These are phyloP conservation scores for Sonneratia caseolaris DNA, from an alignment of 345 rosid species.

Conservation along the genomic window DNA sequence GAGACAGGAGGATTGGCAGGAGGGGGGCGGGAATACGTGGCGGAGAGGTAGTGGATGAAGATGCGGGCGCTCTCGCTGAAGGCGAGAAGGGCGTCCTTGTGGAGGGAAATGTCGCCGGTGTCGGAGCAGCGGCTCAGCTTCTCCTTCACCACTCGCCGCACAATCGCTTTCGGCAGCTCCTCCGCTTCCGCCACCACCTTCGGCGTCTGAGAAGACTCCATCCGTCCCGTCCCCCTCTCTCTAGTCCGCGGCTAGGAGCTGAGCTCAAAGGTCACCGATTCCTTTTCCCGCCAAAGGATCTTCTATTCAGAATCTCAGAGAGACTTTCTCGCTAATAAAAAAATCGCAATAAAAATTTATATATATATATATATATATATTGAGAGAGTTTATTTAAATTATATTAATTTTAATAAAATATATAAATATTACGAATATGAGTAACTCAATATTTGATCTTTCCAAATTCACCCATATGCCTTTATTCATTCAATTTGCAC, in stretches of 20 bases:
- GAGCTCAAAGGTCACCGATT: background rate
- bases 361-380: too few species aligned
- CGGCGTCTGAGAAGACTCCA: constrained; percentile 5
- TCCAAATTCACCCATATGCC: too few species aligned
- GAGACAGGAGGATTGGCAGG: background rate
- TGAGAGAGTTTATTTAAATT: too few species aligned
- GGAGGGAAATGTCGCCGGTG: constrained; percentile 45
- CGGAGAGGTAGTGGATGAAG: constrained; percentile 69
- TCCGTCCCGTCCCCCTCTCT: background rate
- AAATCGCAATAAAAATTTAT: too few species aligned
- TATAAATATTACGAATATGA: too few species aligned
- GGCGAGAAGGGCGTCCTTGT: constrained; percentile 54
- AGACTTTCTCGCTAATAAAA: too few species aligned
- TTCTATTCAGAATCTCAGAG: too few species aligned
- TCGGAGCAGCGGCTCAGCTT: constrained; percentile 65
- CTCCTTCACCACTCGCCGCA: constrained; percentile 83
- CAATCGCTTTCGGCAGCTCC: constrained; percentile 78
- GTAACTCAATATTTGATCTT: too few species aligned
- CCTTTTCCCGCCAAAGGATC: background rate
- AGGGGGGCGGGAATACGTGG: constrained; percentile 29
- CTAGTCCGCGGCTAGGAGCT: background rate
- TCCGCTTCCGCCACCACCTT: constrained; percentile 52
- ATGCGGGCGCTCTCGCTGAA: constrained; percentile 65
- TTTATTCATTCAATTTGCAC: too few species aligned
- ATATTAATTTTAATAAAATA: too few species aligned